Evolutionary conservation across 2,329 filamentous ascomycete species (phyloP), one percentile per base, ranked within the genome.

Genomic region (Cytospora piceicola): DNA sequence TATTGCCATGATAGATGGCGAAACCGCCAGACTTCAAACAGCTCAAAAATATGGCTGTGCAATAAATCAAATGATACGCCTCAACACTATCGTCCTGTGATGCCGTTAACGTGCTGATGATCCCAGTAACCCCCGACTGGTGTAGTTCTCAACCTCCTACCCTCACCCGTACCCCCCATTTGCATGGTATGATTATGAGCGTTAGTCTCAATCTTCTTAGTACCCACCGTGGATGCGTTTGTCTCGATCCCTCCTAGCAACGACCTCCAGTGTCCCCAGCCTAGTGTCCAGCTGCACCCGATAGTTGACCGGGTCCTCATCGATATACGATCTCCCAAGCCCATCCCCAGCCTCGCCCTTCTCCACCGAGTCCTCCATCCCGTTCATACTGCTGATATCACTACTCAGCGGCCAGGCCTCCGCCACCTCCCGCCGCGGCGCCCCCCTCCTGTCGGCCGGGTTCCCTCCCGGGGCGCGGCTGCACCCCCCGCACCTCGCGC

Each of bases 351-450:
- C 49, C 59, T 68, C 64, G 1, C 70, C 71, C 63, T 68, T 71
- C 65, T 72, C 72, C 9, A 69, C 66, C 59, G 67, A 68, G 46
- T 71, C 70, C 29, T 68, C 68, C 51, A 63, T 58, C 46, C 65
- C 65, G 36, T 56, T 58, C n/a, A 60, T 27, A 11, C 68, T 60
- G 24, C 55, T 59, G 34, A 64, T 27, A 39, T 67, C 66, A 34
- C 64, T 70, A 24, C 52, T 65, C n/a, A 52, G 59, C 4, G 65
- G 57, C 68, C 69, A 70, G 24, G 64, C 61, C 22, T 56, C 56
- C 20, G 30, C 61, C 11, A 17, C 36, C 42, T 51, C 34, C 46
- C 52, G 36, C 57, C 53, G 29, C 58, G 12, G 32, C 27, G 14
- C 34, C 6, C 20, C 9, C 39, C 39, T 42, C 39, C 39, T 17